A percentile compares a stretch with the other conserved stretches of the same genome.
Conservation (phyloP, 331 rosid species). For the Malus hybrid region DNA sequence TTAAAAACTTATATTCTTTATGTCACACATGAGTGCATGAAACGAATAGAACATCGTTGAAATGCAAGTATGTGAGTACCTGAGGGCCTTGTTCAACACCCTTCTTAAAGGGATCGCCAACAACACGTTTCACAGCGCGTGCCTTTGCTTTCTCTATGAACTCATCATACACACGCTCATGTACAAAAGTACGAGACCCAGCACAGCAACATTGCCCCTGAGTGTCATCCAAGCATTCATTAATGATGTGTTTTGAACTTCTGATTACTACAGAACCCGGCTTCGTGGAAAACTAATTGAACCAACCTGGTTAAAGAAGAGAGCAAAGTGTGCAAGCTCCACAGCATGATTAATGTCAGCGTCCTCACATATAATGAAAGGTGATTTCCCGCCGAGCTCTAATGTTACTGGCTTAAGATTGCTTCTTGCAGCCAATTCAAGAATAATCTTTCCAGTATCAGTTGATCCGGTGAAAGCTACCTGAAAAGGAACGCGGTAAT, state of each 20-base stretch:
- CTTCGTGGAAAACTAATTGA: background rate
- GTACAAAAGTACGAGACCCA: constrained; percentile 87
- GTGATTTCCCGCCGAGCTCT: constrained; percentile 89
- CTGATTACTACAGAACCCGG: background rate
- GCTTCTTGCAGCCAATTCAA: constrained; percentile 59
- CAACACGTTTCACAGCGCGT: constrained; percentile 58
- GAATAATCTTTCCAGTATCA: constrained; percentile 50
- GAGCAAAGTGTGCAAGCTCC: constrained; percentile 73
- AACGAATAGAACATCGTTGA: background rate
- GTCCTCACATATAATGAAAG: constrained; percentile 73
- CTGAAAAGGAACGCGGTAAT: constrained; percentile 21
- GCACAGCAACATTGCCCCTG: constrained; percentile 93
- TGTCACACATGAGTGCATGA: background rate
- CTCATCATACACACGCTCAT: constrained; percentile 69
- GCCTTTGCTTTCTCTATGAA: constrained; percentile 66
- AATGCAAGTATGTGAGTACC: constrained; percentile 26
- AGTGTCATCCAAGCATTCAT: background rate
- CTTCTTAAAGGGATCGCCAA: constrained; percentile 81
- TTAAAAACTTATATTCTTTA: background rate
- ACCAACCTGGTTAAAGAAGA: constrained; percentile 74
- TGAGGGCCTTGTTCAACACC: constrained; percentile 95
- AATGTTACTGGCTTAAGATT: constrained; percentile 75
- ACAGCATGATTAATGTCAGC: constrained; percentile 73
- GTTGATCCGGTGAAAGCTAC: constrained; percentile 86
- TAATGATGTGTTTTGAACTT: background rate